phyloP scores from a whole-genome alignment of 2,329 filamentous ascomycete species.

The Colletotrichum coccodes region DNA sequence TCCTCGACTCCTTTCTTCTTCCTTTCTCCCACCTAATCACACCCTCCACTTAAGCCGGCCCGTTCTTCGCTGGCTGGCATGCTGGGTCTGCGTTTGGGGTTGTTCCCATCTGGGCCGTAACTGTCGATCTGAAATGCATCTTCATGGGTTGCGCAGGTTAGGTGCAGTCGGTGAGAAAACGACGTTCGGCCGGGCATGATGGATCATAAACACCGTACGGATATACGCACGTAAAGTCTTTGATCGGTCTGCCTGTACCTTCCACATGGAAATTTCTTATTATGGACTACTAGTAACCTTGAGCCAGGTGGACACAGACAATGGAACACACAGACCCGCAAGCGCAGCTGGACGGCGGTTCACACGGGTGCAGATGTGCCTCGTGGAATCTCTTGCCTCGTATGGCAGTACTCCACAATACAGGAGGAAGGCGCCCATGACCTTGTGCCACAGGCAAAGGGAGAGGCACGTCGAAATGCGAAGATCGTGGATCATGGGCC shows the following conservation, averaged over 20 bases:
- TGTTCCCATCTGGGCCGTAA: constrained; percentile 3
- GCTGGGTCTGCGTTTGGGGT: not conserved
- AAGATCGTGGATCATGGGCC: not conserved
- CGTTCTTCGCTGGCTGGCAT: not conserved
- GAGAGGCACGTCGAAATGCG: not conserved
- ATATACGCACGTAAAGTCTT: constrained; percentile 23
- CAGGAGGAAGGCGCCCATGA: not conserved
- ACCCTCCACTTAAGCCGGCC: not conserved
- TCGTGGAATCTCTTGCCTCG: not conserved
- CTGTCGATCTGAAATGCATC: constrained; percentile 25
- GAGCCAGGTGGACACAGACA: not conserved
- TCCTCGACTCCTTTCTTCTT: not conserved
- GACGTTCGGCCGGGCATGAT: not conserved
- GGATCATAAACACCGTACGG: not conserved
- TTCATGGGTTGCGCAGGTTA: constrained; percentile 2
- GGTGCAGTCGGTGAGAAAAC: constrained; percentile 31
- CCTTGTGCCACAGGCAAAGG: not conserved
- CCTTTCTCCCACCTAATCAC: not conserved
- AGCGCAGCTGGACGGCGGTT: not conserved
- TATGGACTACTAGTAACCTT: not conserved
- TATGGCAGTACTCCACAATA: not conserved
- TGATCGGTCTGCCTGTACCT: not conserved
- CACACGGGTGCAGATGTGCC: not conserved
- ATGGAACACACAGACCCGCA: not conserved
- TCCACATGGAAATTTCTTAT: not conserved